Conservation (phyloP, 371 early-diverging fungal genomes). For the Racocetra persica region DNA sequence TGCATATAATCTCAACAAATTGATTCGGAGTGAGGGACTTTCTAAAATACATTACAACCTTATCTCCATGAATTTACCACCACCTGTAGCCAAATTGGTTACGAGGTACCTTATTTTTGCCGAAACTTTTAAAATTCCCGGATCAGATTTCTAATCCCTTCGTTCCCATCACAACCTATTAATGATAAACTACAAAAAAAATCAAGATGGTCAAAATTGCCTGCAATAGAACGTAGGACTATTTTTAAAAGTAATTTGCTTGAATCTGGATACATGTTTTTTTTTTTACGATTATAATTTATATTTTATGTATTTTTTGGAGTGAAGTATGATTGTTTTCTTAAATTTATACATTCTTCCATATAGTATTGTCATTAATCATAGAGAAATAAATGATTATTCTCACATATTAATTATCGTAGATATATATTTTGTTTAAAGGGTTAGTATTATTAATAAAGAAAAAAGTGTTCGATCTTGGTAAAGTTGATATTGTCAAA, state of each 20-base stretch:
- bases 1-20: constrained; percentile 77
- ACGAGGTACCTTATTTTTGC: constrained; percentile 82
- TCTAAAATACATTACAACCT: constrained; percentile 91
- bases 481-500: too few species aligned
- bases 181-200: too few species aligned
- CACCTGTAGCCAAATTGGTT: constrained; percentile 78
- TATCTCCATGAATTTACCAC: constrained; percentile 86
- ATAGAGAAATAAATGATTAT: too few species aligned
- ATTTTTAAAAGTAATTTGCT: not conserved
- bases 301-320: not conserved
- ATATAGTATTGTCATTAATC: too few species aligned
- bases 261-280: not conserved
- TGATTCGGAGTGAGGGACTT: constrained; percentile 85
- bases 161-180: too few species aligned
- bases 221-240: not conserved
- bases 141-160: constrained; percentile 65
- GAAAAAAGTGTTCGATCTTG: too few species aligned
- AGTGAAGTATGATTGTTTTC: too few species aligned
- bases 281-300: not conserved
- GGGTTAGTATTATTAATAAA: too few species aligned
- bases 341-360: too few species aligned
- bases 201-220: too few species aligned
- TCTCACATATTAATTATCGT: too few species aligned
- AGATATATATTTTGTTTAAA: too few species aligned
- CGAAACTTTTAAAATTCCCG: constrained; percentile 85